These are phyloP conservation scores for Ophiosphaerella herpotricha DNA, from an alignment of 2,329 filamentous ascomycete genomes.

Conservation along the genomic window DNA sequence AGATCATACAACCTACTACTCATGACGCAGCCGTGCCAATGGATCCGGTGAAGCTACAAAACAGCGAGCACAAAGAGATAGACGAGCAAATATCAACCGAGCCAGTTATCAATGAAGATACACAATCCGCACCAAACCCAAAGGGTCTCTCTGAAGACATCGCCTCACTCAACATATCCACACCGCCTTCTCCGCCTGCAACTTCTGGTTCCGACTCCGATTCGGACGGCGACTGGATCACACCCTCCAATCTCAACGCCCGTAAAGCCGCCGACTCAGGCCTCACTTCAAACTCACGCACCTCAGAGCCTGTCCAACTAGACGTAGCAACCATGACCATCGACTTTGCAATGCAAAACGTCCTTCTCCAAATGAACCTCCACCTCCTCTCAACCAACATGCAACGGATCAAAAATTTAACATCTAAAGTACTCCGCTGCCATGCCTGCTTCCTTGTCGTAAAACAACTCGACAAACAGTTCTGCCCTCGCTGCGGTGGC, in stretches of 20 bases:
- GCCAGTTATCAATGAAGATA: neutral
- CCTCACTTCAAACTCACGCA: slow-evolving; percentile 48
- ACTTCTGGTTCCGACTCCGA: slow-evolving; percentile 21
- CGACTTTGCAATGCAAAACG: slow-evolving; percentile 98
- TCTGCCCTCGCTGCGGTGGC: slow-evolving; percentile 90
- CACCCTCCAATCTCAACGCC: slow-evolving; percentile 86
- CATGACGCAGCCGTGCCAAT: neutral
- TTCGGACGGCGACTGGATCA: slow-evolving; percentile 77
- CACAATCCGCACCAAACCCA: neutral
- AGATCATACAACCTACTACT: neutral
- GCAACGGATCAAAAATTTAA: slow-evolving; percentile 79
- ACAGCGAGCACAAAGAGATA: neutral
- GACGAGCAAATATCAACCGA: neutral
- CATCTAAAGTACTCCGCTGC: slow-evolving; percentile 88
- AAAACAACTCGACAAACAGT: slow-evolving; percentile 84
- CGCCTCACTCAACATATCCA: slow-evolving; percentile 26
- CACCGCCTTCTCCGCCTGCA: slow-evolving; percentile 13
- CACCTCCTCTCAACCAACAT: slow-evolving; percentile 81
- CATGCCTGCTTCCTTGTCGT: slow-evolving; percentile 78
- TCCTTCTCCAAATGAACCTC: slow-evolving; percentile 91
- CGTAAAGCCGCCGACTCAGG: slow-evolving; percentile 70
- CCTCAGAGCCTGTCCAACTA: slow-evolving; percentile 62
- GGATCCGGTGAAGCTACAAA: neutral
- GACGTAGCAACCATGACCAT: slow-evolving; percentile 91
- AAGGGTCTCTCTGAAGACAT: slow-evolving; percentile 21